Percentiles rank a stretch among this genome's conserved stretches.
Conservation (phyloP, 108 stramenopile species). For the Fragilariopsis cylindrus region DNA sequence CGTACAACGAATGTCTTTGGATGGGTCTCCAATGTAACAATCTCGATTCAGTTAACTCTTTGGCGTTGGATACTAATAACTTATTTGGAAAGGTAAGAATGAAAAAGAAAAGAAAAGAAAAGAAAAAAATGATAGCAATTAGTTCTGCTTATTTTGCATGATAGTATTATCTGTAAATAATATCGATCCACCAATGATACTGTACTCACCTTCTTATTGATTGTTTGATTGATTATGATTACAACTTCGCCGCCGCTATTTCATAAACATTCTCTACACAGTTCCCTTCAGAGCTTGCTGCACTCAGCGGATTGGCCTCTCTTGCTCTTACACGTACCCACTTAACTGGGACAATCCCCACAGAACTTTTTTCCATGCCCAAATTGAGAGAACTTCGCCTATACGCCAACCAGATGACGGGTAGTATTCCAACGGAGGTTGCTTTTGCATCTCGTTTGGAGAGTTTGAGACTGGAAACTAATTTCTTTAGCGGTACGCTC, state of each 20-base stretch:
- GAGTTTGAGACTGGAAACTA: conserved; percentile 49
- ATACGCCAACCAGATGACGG: conserved; percentile 53
- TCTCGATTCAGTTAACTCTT: conserved; percentile 35
- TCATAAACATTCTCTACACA: neutral
- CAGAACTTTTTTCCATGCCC: conserved; percentile 44
- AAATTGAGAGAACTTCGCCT: conserved; percentile 51
- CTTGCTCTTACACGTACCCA: conserved; percentile 53
- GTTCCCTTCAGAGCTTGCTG: conserved; percentile 59
- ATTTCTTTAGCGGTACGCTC: conserved; percentile 49
- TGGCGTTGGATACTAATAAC: conserved; percentile 54
- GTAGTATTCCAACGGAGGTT: conserved; percentile 57
- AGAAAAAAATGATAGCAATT: neutral
- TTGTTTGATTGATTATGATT: too few species aligned
- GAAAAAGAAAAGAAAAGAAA: neutral
- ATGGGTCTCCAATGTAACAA: conserved; percentile 55
- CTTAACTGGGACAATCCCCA: conserved; percentile 69
- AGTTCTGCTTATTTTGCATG: conserved; percentile 2
- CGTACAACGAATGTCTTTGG: conserved; percentile 53
- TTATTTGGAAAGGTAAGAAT: conserved; percentile 41
- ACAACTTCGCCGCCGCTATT: too few species aligned
- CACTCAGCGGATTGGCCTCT: conserved; percentile 34
- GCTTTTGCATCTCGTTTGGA: conserved; percentile 39
- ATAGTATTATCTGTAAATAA: neutral
- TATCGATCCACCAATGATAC: neutral
- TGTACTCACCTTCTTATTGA: neutral